Base-by-base conservation (phyloP, 2,329 filamentous ascomycete genomes). In the Cryphonectria parasitica region DNA sequence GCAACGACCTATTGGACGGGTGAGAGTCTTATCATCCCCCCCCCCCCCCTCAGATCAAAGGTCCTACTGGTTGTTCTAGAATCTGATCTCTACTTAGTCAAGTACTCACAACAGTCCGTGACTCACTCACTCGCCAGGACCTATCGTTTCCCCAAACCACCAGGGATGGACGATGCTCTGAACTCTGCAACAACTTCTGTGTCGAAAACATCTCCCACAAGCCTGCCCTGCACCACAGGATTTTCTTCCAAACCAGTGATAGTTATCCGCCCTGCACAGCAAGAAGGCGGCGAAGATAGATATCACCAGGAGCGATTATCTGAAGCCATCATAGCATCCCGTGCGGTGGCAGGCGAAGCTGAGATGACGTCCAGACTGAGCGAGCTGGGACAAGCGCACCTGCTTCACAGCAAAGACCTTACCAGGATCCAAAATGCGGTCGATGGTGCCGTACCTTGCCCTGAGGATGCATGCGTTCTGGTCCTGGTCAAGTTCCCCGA, bases 341-440 rank as follows among this genome's bases (percentile, higher is more conserved):
- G 25, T 28, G 43, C 6, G 22, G 11, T 28, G 10, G 41, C 41
- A 52, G 43, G 36, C 63, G 8, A 39, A 3, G 25, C 22, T 22
- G 34, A 61, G 31, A 61, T 61, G 58, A 22, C 22, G 7, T 36
- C 34, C 17, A 61, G 31, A 15, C 0, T n/a, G 2, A 3, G 11
- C 3, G 31, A 61, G 6, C 41, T 64, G 4, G 13, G n/a, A 19
- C 11, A 64, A 22, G 71, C 58, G 4, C 68, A 69, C 36, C 69
- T 54, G 39, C 61, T 67, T 13, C 71, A 72, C 41, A 63, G 65
- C n/a, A 36, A 19, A 19, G 71, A 72, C 41, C 66, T 72, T 19
- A 56, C 60, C 36, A 69, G 64, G 62, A 69, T 63, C 0, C 71
- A 71, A 45, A 28, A 58, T 49, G 2, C 8, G 13, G 10, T 31